Percentiles rank a stretch among this genome's conserved stretches.
These are phyloP conservation scores for Paraglomus brasilianum DNA, from an alignment of 192 early-diverging fungal genomes.

Conservation along the genomic window DNA sequence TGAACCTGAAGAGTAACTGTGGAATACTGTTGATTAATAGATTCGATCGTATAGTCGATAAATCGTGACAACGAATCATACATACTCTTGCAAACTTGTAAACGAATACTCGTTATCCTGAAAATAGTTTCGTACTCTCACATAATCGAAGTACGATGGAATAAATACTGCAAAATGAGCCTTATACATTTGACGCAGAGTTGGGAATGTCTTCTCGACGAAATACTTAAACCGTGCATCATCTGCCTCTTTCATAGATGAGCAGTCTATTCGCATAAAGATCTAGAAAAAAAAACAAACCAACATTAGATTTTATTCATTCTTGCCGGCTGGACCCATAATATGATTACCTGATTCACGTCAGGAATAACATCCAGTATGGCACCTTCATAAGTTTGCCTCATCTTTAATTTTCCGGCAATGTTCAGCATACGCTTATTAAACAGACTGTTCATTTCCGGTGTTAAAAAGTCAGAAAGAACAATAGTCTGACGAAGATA, in stretches of 20 bases:
- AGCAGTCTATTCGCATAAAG: slow-evolving; percentile 72
- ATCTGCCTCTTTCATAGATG: slow-evolving; percentile 58
- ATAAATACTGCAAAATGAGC: slow-evolving; percentile 77
- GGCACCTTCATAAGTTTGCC: slow-evolving; percentile 58
- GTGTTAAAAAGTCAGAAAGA: slow-evolving; percentile 76
- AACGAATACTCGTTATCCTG: slow-evolving; percentile 71
- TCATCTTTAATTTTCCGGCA: slow-evolving; percentile 73
- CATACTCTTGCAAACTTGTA: slow-evolving; percentile 81
- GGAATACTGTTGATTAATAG: background rate
- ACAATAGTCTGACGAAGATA: slow-evolving; percentile 89
- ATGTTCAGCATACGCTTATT: slow-evolving; percentile 64
- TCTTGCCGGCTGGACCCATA: background rate
- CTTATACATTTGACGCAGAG: slow-evolving; percentile 25
- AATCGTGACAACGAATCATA: background rate
- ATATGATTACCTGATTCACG: slow-evolving; percentile 64
- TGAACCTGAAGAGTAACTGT: slow-evolving; percentile 72
- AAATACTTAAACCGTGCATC: slow-evolving; percentile 88
- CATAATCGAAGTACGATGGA: slow-evolving; percentile 96
- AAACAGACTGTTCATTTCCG: slow-evolving; percentile 90
- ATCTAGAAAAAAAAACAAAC: slow-evolving; percentile 37
- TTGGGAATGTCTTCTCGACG: slow-evolving; percentile 54
- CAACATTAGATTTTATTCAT: background rate
- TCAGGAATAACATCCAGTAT: slow-evolving; percentile 77
- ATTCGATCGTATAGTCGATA: background rate
- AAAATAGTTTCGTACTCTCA: slow-evolving; percentile 88